Evolutionary conservation across 768 basidiomycete species (phyloP), one percentile per base, ranked within the genome.

Genomic region (Amanita phalloides): DNA sequence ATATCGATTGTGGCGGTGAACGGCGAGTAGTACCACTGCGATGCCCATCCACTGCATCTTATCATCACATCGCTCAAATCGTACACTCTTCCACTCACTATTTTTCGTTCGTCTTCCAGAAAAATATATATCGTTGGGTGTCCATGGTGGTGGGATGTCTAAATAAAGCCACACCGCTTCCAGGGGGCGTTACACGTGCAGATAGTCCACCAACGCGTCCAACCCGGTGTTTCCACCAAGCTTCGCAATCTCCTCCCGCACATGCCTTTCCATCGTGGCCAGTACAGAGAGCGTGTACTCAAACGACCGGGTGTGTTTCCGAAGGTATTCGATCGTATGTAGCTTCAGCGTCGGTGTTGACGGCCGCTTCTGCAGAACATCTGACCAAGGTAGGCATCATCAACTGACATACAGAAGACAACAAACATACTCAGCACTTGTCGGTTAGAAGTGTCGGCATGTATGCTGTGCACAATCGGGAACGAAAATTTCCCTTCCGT

Each of bases 401-500:
- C 28, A 20, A 46, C 17, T 30, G 6, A 45, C 45, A 53, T 3
- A 8, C n/a, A 46, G 26, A n/a, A 47, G 37, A 51, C 9, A 38
- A 3, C 21, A 4, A 33, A 71, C 85, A 55, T 58, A 94, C 93
- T 94, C 49, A 96, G 72, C 32, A 98, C 75, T 64, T 86, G 86
- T 32, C 81, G 76, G 65, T 90, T 91, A 0, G 82, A 75, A 9
- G 71, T 73, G 61, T 92, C 81, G 6, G 87, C 78, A 28, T 86
- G 82, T 44, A 97, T 84, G 17, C 87, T 83, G 64, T 97, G 95
- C 0, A 98, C 84, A 30, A 97, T 75, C 0, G 93, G 94, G 68
- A 98, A 98, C 3, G 90, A 94, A 71, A 98, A 98, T 65, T 98
- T 98, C 6, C 95, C 95, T 68, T 97, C 95, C 0, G 90, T 86